These are phyloP conservation scores for Rhodotorula graminis DNA, from an alignment of 768 basidiomycete species.

Conservation along the genomic window DNA sequence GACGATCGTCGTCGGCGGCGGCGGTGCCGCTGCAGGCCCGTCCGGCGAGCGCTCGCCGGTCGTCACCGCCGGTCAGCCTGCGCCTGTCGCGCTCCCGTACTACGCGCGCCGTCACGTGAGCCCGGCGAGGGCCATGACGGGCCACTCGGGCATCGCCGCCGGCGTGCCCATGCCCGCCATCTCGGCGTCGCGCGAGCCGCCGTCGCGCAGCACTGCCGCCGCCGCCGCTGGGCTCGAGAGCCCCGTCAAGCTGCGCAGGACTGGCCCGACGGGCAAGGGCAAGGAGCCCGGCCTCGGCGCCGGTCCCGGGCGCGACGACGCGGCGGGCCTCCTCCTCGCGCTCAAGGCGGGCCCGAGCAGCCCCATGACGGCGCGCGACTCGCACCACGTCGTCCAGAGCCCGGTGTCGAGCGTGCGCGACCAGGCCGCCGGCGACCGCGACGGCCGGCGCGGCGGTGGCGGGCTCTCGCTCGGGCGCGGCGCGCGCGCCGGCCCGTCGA, in stretches of 20 bases:
- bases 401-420: conserved; percentile 25
- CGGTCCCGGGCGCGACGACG: conserved; percentile 13
- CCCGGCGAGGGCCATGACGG: not conserved
- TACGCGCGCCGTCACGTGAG: conserved; percentile 11
- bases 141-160: conserved; percentile 8
- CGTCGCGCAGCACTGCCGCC: not conserved
- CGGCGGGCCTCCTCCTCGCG: conserved; percentile 26
- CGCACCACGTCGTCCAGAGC: conserved; percentile 14
- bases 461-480: not conserved
- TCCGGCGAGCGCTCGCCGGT: not conserved
- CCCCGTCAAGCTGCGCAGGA: conserved; percentile 12
- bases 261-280: not conserved
- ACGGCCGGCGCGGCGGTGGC: not conserved
- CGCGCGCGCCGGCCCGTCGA: not conserved
- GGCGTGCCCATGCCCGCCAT: not conserved
- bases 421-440: too few species aligned
- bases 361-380: not conserved
- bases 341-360: conserved; percentile 25
- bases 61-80: conserved; percentile 15
- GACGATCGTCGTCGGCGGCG: not conserved
- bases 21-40: not conserved
- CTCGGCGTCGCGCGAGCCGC: not conserved
- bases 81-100: conserved; percentile 30
- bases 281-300: not conserved
- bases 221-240: conserved; percentile 1